Evolutionary conservation across 495 filamentous ascomycete species (phyloP).

Genomic region (Aspergillus homomorphus): DNA sequence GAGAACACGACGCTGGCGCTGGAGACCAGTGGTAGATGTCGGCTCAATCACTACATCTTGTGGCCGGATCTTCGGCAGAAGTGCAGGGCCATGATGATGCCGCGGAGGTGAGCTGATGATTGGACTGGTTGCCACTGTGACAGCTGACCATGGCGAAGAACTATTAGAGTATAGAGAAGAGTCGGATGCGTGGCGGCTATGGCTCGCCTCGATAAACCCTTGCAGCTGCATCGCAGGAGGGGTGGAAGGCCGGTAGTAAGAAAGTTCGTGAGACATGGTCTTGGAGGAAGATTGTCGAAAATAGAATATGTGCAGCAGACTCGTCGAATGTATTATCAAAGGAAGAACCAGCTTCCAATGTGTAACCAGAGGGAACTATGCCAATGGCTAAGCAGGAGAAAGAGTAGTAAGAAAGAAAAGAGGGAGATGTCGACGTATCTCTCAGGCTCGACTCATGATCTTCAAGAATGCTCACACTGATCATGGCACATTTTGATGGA

Average conservation of each 20-base stretch:
- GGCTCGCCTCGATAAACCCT: constrained; percentile 29
- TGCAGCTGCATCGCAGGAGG: constrained; percentile 39
- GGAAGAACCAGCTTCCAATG: constrained; percentile 27
- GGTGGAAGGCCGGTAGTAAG: constrained; percentile 47
- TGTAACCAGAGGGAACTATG: constrained; percentile 7
- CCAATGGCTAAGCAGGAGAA: constrained; percentile 6
- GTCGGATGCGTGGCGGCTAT: constrained; percentile 45
- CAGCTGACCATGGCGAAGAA: constrained; percentile 75
- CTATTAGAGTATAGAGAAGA: constrained; percentile 59
- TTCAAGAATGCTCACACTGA: constrained; percentile 12
- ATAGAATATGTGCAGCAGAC: neutral
- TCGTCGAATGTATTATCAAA: neutral
- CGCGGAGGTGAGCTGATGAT: constrained; percentile 66
- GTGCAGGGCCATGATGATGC: constrained; percentile 69
- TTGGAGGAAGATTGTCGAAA: constrained; percentile 3
- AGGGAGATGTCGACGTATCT: constrained; percentile 11
- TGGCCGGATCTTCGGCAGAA: constrained; percentile 82
- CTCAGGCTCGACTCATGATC: constrained; percentile 20
- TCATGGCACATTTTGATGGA: constrained; percentile 23
- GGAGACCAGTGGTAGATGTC: constrained; percentile 36
- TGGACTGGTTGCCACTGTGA: constrained; percentile 72
- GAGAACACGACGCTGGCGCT: constrained; percentile 52
- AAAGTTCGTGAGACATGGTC: constrained; percentile 47
- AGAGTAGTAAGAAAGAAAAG: constrained; percentile 1
- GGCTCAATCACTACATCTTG: constrained; percentile 77